phyloP scores from a whole-genome alignment of 2,329 filamentous ascomycete genomes.

The Pestalotiopsis sp. region DNA sequence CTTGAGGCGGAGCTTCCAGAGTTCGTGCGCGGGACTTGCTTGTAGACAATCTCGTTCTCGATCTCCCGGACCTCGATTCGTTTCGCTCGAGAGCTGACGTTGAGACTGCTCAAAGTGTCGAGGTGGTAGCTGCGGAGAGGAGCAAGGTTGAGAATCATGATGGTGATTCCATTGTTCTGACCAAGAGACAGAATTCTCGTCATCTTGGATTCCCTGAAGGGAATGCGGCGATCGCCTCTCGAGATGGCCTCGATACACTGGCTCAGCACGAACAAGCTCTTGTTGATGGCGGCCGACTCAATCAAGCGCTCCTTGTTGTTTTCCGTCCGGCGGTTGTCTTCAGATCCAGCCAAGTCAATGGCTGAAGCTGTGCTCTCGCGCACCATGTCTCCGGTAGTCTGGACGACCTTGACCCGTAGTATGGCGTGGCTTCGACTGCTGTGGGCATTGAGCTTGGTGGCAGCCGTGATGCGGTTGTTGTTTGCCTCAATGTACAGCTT shows the following conservation, averaged over 20 bases:
- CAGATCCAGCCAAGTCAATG: constrained; percentile 93
- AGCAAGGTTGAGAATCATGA: constrained; percentile 96
- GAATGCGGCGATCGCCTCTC: constrained; percentile 73
- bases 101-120: constrained; percentile 90
- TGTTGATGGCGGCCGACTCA: constrained; percentile 98
- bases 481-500: constrained; percentile 89
- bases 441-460: constrained; percentile 90
- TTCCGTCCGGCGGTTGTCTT: constrained; percentile 92
- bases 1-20: constrained; percentile 40
- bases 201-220: constrained; percentile 96
- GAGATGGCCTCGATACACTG: constrained; percentile 96
- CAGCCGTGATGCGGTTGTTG: constrained; percentile 83
- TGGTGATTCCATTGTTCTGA: constrained; percentile 91
- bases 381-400: constrained; percentile 69
- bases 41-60: constrained; percentile 92
- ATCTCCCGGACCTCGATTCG: constrained; percentile 95
- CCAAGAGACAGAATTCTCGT: constrained; percentile 89
- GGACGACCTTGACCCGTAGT: constrained; percentile 83
- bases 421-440: constrained; percentile 91
- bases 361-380: constrained; percentile 85
- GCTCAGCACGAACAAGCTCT: constrained; percentile 90
- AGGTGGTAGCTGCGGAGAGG: constrained; percentile 91
- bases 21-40: constrained; percentile 63
- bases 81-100: constrained; percentile 93
- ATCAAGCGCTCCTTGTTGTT: constrained; percentile 90